Evolutionary conservation across 768 basidiomycete species (phyloP).

Genomic region (Kwoniella shandongensis): DNA sequence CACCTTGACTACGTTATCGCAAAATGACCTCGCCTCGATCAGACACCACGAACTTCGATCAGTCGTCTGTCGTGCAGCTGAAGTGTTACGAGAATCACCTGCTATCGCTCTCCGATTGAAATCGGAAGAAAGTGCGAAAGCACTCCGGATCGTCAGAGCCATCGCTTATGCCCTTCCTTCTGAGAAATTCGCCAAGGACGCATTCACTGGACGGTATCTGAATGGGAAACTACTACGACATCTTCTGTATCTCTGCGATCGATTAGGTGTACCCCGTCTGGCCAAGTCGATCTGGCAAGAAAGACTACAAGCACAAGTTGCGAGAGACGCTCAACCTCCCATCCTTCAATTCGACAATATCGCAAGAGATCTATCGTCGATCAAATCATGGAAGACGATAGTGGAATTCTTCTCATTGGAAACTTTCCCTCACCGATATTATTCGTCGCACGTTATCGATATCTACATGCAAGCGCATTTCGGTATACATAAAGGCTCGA

Average conservation of each 20-base stretch:
- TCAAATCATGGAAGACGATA: conserved; percentile 5
- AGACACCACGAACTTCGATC: conserved; percentile 7
- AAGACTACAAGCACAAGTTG: conserved; percentile 6
- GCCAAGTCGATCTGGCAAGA: conserved; percentile 17
- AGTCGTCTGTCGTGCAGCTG: conserved; percentile 4
- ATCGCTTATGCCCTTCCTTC: conserved; percentile 9
- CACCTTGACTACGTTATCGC: conserved; percentile 5
- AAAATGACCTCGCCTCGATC: conserved; percentile 9
- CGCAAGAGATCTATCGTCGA: background rate
- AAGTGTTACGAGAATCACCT: conserved; percentile 1
- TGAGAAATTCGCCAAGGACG: background rate
- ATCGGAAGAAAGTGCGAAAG: background rate
- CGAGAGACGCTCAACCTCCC: background rate
- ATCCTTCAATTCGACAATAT: conserved; percentile 4
- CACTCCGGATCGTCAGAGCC: conserved; percentile 11
- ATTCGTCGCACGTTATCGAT: conserved; percentile 9
- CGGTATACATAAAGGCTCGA: conserved; percentile 9
- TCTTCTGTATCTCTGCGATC: conserved; percentile 12
- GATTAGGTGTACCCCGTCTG: conserved; percentile 9
- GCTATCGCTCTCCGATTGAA: background rate
- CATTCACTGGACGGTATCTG: conserved; percentile 9
- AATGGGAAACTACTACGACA: conserved; percentile 7
- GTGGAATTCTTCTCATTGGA: conserved; percentile 11
- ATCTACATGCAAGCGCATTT: conserved; percentile 19
- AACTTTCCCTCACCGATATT: conserved; percentile 13